Percentiles rank a stretch among this genome's conserved stretches.
Conservation (phyloP, 495 filamentous ascomycete species). For the Tuber aestivum region DNA sequence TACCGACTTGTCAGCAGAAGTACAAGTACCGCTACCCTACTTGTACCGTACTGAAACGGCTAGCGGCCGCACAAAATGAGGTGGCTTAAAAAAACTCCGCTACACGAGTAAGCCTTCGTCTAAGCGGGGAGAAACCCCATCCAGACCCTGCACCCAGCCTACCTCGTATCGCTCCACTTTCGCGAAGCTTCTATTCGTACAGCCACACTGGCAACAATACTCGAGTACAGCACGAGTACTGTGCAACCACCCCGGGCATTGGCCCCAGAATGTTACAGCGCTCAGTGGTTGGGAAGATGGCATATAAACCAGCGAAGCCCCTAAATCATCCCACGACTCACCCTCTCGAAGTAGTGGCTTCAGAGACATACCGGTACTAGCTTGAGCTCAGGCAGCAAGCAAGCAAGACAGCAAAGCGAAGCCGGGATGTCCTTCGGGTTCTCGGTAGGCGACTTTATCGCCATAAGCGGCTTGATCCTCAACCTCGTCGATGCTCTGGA, state of each 20-base stretch:
- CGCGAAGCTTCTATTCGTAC: not conserved
- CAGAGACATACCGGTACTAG: not conserved
- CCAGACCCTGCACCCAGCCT: no score
- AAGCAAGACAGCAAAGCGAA: not conserved
- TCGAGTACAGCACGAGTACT: not conserved
- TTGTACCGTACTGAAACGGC: no score
- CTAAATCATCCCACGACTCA: not conserved
- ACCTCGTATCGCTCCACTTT: not conserved
- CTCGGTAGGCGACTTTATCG: slow-evolving; percentile 7
- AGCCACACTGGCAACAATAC: not conserved
- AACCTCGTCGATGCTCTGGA: slow-evolving; percentile 2
- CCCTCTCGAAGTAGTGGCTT: not conserved
- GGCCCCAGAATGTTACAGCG: not conserved
- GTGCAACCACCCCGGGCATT: not conserved
- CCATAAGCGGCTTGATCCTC: not conserved
- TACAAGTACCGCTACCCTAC: no score
- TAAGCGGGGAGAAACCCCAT: no score
- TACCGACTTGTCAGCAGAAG: not conserved
- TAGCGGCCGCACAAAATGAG: not conserved
- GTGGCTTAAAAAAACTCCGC: not conserved
- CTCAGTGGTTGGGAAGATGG: not conserved
- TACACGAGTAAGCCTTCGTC: no score
- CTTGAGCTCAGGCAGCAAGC: not conserved
- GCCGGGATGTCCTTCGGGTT: slow-evolving; percentile 4
- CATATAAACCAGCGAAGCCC: not conserved